Percentiles rank a stretch among this genome's conserved stretches.
These are phyloP conservation scores for Candida manassasensis DNA, from an alignment of 805 yeast species.

Conservation along the genomic window DNA sequence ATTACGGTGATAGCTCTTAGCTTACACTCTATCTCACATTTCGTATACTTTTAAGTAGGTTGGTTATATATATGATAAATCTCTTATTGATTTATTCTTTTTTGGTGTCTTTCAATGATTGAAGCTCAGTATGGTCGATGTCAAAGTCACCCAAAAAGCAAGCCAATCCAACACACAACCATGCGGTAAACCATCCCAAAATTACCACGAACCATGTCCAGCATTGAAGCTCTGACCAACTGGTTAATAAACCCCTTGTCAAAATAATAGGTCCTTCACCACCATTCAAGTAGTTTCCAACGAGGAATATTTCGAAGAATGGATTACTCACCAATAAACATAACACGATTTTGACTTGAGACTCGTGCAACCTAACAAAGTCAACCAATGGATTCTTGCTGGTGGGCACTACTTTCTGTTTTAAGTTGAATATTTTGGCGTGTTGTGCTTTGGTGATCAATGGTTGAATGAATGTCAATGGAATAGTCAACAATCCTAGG, in stretches of 20 bases:
- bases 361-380: constrained; percentile 7
- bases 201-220: constrained; percentile 82
- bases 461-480: constrained; percentile 59
- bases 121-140: neutral
- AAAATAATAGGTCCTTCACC: constrained; percentile 36
- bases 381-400: constrained; percentile 2
- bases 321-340: constrained; percentile 51
- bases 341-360: constrained; percentile 23
- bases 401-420: neutral
- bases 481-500: constrained; percentile 68
- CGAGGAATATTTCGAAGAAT: constrained; percentile 24
- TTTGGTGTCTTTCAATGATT: neutral
- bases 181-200: constrained; percentile 78
- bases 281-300: constrained; percentile 24
- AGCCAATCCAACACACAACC: constrained; percentile 45
- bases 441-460: constrained; percentile 15
- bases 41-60: no score
- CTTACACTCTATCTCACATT: no score
- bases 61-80: no score
- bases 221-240: constrained; percentile 66
- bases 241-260: constrained; percentile 49
- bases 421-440: constrained; percentile 2
- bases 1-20: no score
- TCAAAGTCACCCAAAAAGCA: constrained; percentile 27
- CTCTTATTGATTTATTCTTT: no score